Evolutionary conservation across 2,329 filamentous ascomycete species (phyloP).

Genomic region (Neofusicoccum cordaticola): DNA sequence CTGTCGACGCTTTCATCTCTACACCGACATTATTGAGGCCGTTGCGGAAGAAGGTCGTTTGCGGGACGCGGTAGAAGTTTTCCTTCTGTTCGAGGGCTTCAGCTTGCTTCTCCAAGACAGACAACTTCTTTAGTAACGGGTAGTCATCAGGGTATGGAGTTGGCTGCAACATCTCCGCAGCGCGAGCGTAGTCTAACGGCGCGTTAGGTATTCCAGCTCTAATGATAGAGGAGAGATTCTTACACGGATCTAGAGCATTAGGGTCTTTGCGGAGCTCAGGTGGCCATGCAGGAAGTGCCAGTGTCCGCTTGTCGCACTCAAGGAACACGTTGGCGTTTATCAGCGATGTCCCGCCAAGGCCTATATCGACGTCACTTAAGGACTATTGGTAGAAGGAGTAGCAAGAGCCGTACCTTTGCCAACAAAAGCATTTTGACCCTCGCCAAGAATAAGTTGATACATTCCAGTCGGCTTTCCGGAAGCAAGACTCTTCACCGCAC

Average conservation of each 20-base stretch:
- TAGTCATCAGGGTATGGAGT: constrained; percentile 57
- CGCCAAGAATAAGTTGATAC: constrained; percentile 62
- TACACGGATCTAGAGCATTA: constrained; percentile 49
- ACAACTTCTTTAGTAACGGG: constrained; percentile 57
- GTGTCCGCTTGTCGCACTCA: constrained; percentile 54
- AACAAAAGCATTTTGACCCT: constrained; percentile 63
- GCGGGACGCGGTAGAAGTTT: constrained; percentile 56
- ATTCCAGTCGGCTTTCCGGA: constrained; percentile 58
- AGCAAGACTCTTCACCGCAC: constrained; percentile 44
- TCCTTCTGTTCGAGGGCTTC: constrained; percentile 49
- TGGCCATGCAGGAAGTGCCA: constrained; percentile 59
- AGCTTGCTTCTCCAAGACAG: constrained; percentile 58
- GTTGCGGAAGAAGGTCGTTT: constrained; percentile 62
- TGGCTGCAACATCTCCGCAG: constrained; percentile 57
- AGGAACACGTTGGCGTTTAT: constrained; percentile 68
- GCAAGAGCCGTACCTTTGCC: constrained; percentile 49
- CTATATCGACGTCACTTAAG: constrained; percentile 26
- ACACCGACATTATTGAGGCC: constrained; percentile 64
- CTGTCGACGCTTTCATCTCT: constrained; percentile 58
- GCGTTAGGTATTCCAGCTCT: not conserved
- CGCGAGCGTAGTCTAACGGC: constrained; percentile 55
- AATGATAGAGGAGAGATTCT: constrained; percentile 23
- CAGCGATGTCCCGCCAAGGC: constrained; percentile 64
- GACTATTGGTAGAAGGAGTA: too few species aligned
- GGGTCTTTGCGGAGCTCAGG: constrained; percentile 49